These are phyloP conservation scores for Bruguiera sexangula DNA, from an alignment of 345 rosid species.

Conservation along the genomic window DNA sequence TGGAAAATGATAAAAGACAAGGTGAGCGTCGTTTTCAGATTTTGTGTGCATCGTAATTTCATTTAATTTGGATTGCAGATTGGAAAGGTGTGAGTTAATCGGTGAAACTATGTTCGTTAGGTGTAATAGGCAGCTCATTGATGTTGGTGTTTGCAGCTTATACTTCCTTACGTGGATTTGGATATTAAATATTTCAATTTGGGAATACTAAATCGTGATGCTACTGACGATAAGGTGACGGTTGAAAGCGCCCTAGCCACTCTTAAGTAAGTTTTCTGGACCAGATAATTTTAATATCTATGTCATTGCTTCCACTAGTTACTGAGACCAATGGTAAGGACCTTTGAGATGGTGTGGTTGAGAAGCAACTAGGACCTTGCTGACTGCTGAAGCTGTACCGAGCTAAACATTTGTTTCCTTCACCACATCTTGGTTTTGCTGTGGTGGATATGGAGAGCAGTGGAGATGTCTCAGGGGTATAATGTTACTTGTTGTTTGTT, in stretches of 20 bases:
- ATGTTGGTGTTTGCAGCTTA: conserved; percentile 50
- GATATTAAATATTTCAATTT: conserved; percentile 87
- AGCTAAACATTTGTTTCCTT: not conserved
- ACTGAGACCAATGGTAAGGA: too few relatives aligned
- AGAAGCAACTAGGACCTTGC: too few relatives aligned
- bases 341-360: too few relatives aligned
- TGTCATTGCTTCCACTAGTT: not conserved
- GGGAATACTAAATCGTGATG: conserved; percentile 88
- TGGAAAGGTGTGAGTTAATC: too few relatives aligned
- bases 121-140: conserved; percentile 6
- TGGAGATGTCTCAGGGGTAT: not conserved
- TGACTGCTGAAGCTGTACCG: too few relatives aligned
- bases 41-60: not conserved
- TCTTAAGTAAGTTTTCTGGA: conserved; percentile 54
- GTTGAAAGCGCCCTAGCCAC: conserved; percentile 84
- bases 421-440: too few relatives aligned
- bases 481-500: not conserved
- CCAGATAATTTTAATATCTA: not conserved
- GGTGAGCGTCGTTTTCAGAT: conserved; percentile 35
- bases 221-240: conserved; percentile 79
- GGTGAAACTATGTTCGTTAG: not conserved
- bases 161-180: conserved; percentile 74
- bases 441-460: not conserved
- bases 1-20: conserved; percentile 86
- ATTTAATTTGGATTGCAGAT: too few relatives aligned